phyloP scores from a whole-genome alignment of 2,329 filamentous ascomycete genomes.

The Hypocreales sp. region DNA sequence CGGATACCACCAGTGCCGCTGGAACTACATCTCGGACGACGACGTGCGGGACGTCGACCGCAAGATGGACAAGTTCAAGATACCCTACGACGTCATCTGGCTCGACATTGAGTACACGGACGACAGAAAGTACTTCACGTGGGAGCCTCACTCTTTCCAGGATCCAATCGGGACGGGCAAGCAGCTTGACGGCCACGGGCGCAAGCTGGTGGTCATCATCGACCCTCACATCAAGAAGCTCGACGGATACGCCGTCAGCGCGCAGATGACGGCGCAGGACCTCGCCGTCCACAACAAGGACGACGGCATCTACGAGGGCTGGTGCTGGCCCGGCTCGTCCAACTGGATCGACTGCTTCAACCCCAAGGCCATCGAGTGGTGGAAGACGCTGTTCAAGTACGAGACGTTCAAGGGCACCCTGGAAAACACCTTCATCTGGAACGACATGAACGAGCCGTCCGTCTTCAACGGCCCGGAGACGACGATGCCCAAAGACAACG shows the following conservation, averaged over 20 bases:
- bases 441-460: slow-evolving; percentile 98
- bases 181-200: slow-evolving; percentile 68
- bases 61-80: slow-evolving; percentile 88
- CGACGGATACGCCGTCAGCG: slow-evolving; percentile 57
- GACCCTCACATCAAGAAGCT: slow-evolving; percentile 97
- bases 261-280: slow-evolving; percentile 71
- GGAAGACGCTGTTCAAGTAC: slow-evolving; percentile 78
- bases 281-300: slow-evolving; percentile 85
- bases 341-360: slow-evolving; percentile 96
- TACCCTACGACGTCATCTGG: slow-evolving; percentile 98
- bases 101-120: slow-evolving; percentile 96
- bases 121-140: slow-evolving; percentile 96
- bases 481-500: slow-evolving; percentile 97
- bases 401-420: slow-evolving; percentile 74
- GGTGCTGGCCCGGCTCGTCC: slow-evolving; percentile 97
- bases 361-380: slow-evolving; percentile 82
- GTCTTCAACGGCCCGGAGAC: slow-evolving; percentile 98
- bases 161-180: slow-evolving; percentile 79
- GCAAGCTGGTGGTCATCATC: slow-evolving; percentile 88
- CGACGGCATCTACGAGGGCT: slow-evolving; percentile 76
- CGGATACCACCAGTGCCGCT: slow-evolving; percentile 92
- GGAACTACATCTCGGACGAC: slow-evolving; percentile 96
- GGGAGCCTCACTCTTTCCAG: slow-evolving; percentile 77
- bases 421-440: slow-evolving; percentile 89
- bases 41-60: slow-evolving; percentile 94